Evolutionary conservation across 2,329 filamentous ascomycete species (phyloP).

Genomic region (Hymenoscyphus salicellus): DNA sequence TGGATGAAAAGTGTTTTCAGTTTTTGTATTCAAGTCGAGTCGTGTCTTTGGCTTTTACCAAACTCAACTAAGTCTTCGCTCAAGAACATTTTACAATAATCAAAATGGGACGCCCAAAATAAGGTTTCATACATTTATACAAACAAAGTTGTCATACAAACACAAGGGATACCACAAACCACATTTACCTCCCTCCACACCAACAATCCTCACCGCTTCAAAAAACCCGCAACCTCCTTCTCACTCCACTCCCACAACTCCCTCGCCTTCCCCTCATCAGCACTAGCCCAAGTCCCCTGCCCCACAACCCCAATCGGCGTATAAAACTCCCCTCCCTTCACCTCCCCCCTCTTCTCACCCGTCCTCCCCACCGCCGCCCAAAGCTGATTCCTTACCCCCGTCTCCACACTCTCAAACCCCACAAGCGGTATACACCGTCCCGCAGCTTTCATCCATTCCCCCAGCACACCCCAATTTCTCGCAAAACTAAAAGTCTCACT

Average conservation of each 20-base stretch:
- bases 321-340: slow-evolving; percentile 38
- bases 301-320: slow-evolving; percentile 35
- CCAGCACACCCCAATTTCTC: slow-evolving; percentile 4
- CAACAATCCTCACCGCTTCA: not conserved
- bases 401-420: slow-evolving; percentile 29
- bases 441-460: not conserved
- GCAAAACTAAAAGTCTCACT: slow-evolving; percentile 7
- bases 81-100: too few relatives aligned
- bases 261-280: slow-evolving; percentile 30
- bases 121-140: too few relatives aligned
- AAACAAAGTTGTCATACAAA: too few relatives aligned
- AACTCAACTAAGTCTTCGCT: too few relatives aligned
- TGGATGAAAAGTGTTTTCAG: too few relatives aligned
- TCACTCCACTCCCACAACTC: slow-evolving; percentile 39
- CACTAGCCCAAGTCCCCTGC: slow-evolving; percentile 22
- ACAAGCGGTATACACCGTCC: slow-evolving; percentile 8
- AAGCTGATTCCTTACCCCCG: slow-evolving; percentile 41
- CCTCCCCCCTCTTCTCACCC: slow-evolving; percentile 23
- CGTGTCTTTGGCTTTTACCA: too few relatives aligned
- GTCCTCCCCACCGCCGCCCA: slow-evolving; percentile 39
- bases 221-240: slow-evolving; percentile 28
- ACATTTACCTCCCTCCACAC: too few relatives aligned
- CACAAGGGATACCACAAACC: too few relatives aligned
- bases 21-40: too few relatives aligned
- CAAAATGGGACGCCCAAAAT: too few relatives aligned